phyloP scores from a whole-genome alignment of 2,329 filamentous ascomycete species.

The Byssochlamys sp. region DNA sequence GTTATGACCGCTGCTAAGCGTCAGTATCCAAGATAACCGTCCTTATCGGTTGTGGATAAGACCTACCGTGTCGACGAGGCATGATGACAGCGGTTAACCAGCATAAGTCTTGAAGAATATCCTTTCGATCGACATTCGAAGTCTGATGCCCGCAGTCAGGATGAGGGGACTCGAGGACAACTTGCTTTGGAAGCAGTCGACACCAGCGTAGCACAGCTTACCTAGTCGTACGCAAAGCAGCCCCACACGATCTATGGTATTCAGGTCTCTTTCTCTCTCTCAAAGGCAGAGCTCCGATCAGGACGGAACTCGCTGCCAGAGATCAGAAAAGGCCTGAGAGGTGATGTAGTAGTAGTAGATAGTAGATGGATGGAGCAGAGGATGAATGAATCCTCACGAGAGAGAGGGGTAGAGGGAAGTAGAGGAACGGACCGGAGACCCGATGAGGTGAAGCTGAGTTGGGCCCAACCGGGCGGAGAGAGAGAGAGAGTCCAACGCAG shows the following conservation, averaged over 20 bases:
- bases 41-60: not conserved
- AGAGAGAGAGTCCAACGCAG: not conserved
- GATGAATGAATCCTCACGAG: not conserved
- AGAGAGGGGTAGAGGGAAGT: not conserved
- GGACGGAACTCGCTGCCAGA: not conserved
- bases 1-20: constrained; percentile 22
- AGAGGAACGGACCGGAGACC: not conserved
- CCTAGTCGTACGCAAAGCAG: not conserved
- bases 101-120: not conserved
- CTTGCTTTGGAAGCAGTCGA: not conserved
- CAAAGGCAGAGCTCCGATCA: not conserved
- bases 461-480: not conserved
- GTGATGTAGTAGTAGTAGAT: not conserved
- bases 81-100: constrained; percentile 2
- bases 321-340: not conserved
- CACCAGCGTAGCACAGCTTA: not conserved
- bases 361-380: not conserved
- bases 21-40: not conserved
- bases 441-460: constrained; percentile 1
- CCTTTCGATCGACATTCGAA: not conserved
- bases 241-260: not conserved
- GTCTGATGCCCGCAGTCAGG: not conserved
- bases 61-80: constrained; percentile 6
- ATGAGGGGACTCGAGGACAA: not conserved
- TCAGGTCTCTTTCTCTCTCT: not conserved